Evolutionary conservation across 1,284 basidiomycete genomes (phyloP), one percentile per base, ranked within the genome.

Genomic region (Pseudozyma hubeiensis): DNA sequence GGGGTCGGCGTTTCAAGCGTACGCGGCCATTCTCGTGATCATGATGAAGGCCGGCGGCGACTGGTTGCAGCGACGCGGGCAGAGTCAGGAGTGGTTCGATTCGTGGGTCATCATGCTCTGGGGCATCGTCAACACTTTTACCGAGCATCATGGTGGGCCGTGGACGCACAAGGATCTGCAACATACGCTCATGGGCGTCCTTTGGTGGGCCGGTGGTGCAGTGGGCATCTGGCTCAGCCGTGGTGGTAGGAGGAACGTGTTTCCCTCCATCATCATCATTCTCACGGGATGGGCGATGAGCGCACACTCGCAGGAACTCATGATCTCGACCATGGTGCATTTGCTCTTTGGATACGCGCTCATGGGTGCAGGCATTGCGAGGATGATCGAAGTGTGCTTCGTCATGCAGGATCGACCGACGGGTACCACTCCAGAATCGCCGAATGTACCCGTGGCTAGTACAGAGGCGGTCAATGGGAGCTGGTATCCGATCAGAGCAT

Each of bases 111-210:
- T 97, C 69, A 91, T 90, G 85, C 85, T 91, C 34, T 96, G 93
- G 94, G 85, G 87, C 7, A 86, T 87, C 53, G 91, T 97, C 62
- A 97, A 97, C 79, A 95, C 94, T 0, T 97, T 97, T 82, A 97
- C 94, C 1, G 93, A 96, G 81, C 82, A 82, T 35, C 76, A 78
- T 7, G 79, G 81, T 16, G 81, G 77, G 8, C 73, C 77, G 1
- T 81, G 80, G 81, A 92, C 92, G 9, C 91, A 91, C 70, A 95
- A 96, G 84, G 93, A 97, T 82, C 91, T 96, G 91, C 94, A 97
- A 81, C 93, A 97, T 84, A 95, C 93, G 91, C 86, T 84, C 17
- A 78, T 85, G 81, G 77, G 83, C 24, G 80, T 85, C 0, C 52
- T 86, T 0, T 86, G 93, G 95, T 95, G 93, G 93, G 88, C 91